These are phyloP conservation scores for Pyrrhoderma noxium DNA, from an alignment of 1,284 basidiomycete genomes.

Conservation along the genomic window DNA sequence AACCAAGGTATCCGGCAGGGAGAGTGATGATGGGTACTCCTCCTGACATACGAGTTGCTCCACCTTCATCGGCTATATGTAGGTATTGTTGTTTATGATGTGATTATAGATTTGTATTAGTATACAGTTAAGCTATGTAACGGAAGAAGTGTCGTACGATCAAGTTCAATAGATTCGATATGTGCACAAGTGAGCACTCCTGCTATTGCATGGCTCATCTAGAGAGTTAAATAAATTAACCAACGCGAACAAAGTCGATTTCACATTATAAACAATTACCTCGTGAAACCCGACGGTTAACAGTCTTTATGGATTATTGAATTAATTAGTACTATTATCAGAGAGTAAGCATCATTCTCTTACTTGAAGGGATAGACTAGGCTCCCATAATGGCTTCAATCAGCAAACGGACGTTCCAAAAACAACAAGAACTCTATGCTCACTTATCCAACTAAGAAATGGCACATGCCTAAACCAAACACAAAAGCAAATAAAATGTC, in stretches of 20 bases:
- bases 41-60: constrained; percentile 88
- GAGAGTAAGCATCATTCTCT: constrained; percentile 26
- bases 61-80: constrained; percentile 78
- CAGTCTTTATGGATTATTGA: constrained; percentile 33
- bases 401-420: not conserved
- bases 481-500: too few relatives aligned
- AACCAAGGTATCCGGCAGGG: constrained; percentile 90
- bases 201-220: constrained; percentile 81
- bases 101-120: too few relatives aligned
- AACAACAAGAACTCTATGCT: constrained; percentile 19
- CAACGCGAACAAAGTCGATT: not conserved
- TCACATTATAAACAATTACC: constrained; percentile 34
- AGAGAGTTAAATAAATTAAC: constrained; percentile 1
- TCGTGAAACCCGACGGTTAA: constrained; percentile 90
- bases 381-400: constrained; percentile 6
- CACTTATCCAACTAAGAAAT: constrained; percentile 67
- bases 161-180: constrained; percentile 83
- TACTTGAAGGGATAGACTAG: constrained; percentile 91
- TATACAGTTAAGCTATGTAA: too few relatives aligned
- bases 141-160: constrained; percentile 65
- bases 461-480: constrained; percentile 59
- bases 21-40: constrained; percentile 82
- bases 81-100: constrained; percentile 23
- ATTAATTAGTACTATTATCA: constrained; percentile 10
- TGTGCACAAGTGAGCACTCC: constrained; percentile 86